Base-by-base conservation (phyloP, 106 monocot species). In the Acorus calamus region DNA sequence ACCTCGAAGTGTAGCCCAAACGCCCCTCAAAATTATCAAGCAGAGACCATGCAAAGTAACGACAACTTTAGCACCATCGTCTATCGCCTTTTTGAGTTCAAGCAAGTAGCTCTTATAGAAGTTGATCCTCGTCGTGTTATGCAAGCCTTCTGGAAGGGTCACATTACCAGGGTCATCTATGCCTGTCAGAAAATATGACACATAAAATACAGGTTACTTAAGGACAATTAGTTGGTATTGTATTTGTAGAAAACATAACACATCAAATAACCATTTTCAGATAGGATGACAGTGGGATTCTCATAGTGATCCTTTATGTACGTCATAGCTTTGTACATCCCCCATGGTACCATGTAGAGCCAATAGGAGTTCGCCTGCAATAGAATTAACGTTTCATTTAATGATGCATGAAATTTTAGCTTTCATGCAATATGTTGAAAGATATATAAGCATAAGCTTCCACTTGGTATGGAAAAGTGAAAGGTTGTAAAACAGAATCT, bases 261-360 rank as follows among this genome's bases (percentile, higher is more conserved):
- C 28, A 28, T 28, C 0, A 28, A 28, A 28, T 28, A 28, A 28
- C 96, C 96, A 71, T 92, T 98, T 79, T 98, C 96, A 7, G 91
- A 78, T 5, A 98, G 70, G 59, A 98, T 81, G 11, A 98, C 61
- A 44, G 78, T 79, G 13, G 91, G 96, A 62, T 92, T 91, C 13
- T 72, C 74, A 55, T 91, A 98, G 6, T 71, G 66, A 61, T 85
- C 78, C 59, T 91, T 98, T 0, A 91, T 74, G 53, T 91, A 91
- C 6, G 76, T 85, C 49, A 98, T 68, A n/a, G 91, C 80, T 72
- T 92, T 98, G 78, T 87, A 85, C 71, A 98, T 80, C 46, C 96
- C 96, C 91, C 91, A 91, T 65, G 96, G 96, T 12, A 98, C 96
- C 52, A 98, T 91, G 62, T 91, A 91, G 53, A 98, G 88, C 96